These are phyloP conservation scores for Trichoderma atroviride DNA, from an alignment of 2,329 filamentous ascomycete species.

Conservation along the genomic window DNA sequence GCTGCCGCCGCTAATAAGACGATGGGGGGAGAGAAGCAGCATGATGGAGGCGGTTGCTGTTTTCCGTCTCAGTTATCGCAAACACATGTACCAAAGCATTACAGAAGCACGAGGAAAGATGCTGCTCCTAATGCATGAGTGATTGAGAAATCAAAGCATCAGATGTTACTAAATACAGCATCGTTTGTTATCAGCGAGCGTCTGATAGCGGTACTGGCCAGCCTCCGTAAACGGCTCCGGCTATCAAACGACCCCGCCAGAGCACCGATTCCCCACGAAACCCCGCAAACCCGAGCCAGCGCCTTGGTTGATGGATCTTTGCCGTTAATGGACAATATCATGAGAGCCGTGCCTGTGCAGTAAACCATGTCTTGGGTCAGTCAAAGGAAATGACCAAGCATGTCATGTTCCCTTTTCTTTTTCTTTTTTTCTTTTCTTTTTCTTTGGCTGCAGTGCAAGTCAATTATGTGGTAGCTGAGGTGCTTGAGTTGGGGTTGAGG, in stretches of 20 bases:
- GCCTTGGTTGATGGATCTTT: neutral
- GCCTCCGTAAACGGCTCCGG: conserved; percentile 14
- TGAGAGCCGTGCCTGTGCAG: neutral
- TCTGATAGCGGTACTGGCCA: neutral
- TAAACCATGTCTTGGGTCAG: neutral
- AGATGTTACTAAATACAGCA: neutral
- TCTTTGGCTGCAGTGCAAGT: neutral
- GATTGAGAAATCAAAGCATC: neutral
- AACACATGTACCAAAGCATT: neutral
- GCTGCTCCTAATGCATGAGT: neutral
- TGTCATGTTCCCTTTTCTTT: neutral
- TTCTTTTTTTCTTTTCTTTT: neutral
- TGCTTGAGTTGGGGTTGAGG: neutral
- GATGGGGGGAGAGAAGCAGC: conserved; percentile 37
- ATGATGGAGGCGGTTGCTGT: conserved; percentile 27
- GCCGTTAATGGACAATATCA: conserved; percentile 19
- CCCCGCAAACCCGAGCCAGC: conserved; percentile 13
- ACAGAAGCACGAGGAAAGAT: neutral
- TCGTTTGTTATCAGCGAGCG: neutral
- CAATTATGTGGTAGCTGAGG: neutral
- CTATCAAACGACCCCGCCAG: conserved; percentile 8
- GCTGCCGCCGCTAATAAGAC: conserved; percentile 33
- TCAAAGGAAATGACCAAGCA: neutral
- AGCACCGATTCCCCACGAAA: conserved; percentile 18
- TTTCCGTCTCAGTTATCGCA: neutral